Percentiles rank a stretch among this genome's conserved stretches.
Conservation (phyloP, 2,329 filamentous ascomycete species). For the Aspergillus brunneoviolaceus region DNA sequence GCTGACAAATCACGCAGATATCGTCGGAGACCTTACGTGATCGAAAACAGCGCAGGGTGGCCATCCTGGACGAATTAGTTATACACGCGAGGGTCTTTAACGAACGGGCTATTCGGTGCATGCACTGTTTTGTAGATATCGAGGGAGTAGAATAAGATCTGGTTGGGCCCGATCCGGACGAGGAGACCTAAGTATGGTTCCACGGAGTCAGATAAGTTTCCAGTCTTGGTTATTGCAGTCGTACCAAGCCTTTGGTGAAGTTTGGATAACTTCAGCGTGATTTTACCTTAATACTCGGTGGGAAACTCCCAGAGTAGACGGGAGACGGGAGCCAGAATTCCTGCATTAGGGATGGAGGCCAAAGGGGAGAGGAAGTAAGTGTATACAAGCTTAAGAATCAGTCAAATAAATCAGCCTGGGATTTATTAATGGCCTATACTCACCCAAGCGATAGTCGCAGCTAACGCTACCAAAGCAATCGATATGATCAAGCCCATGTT, state of each 20-base stretch:
- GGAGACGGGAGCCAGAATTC: not conserved
- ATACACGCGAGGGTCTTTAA: not conserved
- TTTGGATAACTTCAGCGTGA: not conserved
- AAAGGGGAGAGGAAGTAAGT: not conserved
- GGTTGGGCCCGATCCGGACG: not conserved
- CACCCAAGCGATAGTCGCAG: not conserved
- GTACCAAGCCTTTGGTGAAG: not conserved
- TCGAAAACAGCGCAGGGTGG: not conserved
- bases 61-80: not conserved
- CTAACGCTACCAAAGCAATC: too few relatives aligned
- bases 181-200: not conserved
- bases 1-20: not conserved
- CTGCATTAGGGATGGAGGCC: not conserved
- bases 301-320: constrained; percentile 1
- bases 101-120: not conserved
- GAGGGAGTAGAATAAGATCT: not conserved
- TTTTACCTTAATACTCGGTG: not conserved
- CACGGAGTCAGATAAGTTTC: not conserved
- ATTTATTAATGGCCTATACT: too few relatives aligned
- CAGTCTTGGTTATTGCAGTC: not conserved
- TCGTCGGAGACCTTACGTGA: not conserved
- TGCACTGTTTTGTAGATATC: not conserved
- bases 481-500: too few relatives aligned
- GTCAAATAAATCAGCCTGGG: not conserved
- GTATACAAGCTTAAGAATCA: not conserved